Percentiles rank a stretch among this genome's conserved stretches.
Conservation (phyloP, 1,284 basidiomycete genomes). For the Ustilago xerochloae region DNA sequence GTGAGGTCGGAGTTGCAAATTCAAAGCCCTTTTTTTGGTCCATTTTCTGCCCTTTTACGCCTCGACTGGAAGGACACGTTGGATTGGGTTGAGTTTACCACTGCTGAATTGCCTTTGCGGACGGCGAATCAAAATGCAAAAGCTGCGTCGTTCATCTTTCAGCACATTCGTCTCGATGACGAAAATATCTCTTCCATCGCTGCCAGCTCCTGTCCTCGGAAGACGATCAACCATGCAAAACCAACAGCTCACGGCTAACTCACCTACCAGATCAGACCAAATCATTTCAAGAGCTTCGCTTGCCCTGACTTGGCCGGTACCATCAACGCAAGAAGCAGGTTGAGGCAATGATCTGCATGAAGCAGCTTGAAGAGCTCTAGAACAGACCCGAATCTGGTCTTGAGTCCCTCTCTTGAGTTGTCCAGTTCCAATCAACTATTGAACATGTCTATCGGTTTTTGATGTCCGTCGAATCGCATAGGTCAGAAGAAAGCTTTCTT, state of each 20-base stretch:
- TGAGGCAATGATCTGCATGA: not conserved
- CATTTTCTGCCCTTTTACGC: not conserved
- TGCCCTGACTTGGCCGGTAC: not conserved
- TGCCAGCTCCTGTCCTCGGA: no score
- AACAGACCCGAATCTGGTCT: not conserved
- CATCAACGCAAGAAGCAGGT: not conserved
- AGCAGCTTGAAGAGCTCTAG: not conserved
- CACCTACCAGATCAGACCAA: no score
- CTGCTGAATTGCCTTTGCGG: no score
- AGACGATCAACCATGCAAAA: not conserved
- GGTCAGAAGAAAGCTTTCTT: no score
- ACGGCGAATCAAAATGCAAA: slow-evolving; percentile 9
- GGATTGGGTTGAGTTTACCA: no score
- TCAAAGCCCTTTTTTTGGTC: not conserved
- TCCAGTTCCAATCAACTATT: no score
- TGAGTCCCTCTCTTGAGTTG: no score
- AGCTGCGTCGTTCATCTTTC: not conserved
- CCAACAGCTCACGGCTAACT: not conserved
- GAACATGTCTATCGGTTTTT: no score
- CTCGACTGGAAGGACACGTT: no score
- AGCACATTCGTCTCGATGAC: slow-evolving; percentile 14
- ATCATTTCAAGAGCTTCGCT: no score
- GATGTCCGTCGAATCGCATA: no score
- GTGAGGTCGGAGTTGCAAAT: not conserved
- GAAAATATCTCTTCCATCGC: not conserved